Percentiles rank a stretch among this genome's conserved stretches.
Conservation (phyloP, 1,284 basidiomycete genomes). For the Sporisorium exsertum region DNA sequence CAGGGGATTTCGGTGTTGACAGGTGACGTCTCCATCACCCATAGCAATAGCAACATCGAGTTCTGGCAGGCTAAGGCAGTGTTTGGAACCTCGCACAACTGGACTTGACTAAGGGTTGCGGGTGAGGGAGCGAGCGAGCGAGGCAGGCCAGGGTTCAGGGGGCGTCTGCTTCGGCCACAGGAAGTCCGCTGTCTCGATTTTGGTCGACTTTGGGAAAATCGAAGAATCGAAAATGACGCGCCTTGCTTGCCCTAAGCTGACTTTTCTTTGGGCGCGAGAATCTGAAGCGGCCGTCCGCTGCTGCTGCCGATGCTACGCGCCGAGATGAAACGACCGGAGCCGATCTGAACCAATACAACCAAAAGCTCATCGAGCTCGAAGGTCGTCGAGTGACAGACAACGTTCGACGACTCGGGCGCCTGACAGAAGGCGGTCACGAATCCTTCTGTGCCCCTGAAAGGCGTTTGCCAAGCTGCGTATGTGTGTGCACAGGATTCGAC, state of each 20-base stretch:
- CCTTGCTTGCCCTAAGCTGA: neutral
- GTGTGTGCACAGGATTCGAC: neutral
- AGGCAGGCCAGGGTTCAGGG: conserved; percentile 3
- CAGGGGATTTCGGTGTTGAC: conserved; percentile 16
- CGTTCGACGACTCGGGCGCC: neutral
- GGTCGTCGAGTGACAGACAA: neutral
- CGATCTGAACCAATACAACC: neutral
- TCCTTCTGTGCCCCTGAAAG: neutral
- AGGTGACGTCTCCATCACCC: neutral
- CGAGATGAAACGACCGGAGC: conserved; percentile 6
- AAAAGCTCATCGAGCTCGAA: neutral
- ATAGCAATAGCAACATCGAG: neutral
- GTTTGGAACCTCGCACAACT: conserved; percentile 16
- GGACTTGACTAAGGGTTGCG: conserved; percentile 28
- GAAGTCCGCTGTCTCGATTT: neutral
- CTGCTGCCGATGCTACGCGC: conserved; percentile 4
- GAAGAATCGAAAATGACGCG: conserved; percentile 6
- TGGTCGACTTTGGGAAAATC: neutral
- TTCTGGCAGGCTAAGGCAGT: neutral
- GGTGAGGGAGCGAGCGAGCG: neutral
- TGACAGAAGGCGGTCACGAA: neutral
- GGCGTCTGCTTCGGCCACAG: neutral
- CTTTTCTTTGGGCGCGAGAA: no score
- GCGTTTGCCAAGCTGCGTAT: neutral
- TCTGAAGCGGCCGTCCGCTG: neutral